phyloP scores from a whole-genome alignment of 148 eudicot species.

The Suaeda aralocaspica region DNA sequence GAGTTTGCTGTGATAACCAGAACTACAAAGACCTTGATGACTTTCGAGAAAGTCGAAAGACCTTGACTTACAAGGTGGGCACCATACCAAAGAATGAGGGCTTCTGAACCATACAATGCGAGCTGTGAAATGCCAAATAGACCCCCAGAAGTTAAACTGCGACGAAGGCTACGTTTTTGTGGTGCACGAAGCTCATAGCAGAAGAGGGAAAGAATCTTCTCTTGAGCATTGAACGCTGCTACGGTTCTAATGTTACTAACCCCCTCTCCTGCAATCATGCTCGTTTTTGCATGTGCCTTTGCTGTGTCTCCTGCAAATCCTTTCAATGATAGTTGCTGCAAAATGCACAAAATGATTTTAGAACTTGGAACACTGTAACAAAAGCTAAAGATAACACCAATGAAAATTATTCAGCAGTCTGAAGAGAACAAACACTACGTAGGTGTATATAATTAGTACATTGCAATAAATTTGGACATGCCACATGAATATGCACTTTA shows the following conservation, averaged over 20 bases:
- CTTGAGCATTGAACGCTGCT: conserved; percentile 97
- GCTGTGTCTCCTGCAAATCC: conserved; percentile 99
- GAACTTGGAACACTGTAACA: not conserved
- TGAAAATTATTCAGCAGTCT: no score
- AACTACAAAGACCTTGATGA: conserved; percentile 89
- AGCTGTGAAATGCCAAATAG: conserved; percentile 98
- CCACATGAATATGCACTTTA: no score
- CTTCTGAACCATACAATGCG: conserved; percentile 85
- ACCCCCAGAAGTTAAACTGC: conserved; percentile 70
- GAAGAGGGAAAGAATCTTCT: conserved; percentile 76
- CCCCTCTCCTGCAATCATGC: conserved; percentile 99
- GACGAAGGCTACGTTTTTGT: conserved; percentile 62
- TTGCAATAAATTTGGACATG: no score
- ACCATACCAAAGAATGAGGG: conserved; percentile 95
- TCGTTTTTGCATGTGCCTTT: conserved; percentile 96
- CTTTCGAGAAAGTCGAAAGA: conserved; percentile 84
- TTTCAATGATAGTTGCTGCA: conserved; percentile 95
- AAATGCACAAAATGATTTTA: conserved; percentile 6
- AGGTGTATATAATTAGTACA: no score
- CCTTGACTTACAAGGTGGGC: conserved; percentile 86
- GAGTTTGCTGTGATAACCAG: conserved; percentile 94
- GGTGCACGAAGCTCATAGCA: conserved; percentile 66
- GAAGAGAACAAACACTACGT: not conserved
- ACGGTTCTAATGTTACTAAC: conserved; percentile 97
- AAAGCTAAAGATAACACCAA: no score